A percentile compares a stretch with the other conserved stretches of the same genome.
phyloP scores from a whole-genome alignment of 225 moss, liverwort and hornwort genomes.

The Marchantia polymorpha region DNA sequence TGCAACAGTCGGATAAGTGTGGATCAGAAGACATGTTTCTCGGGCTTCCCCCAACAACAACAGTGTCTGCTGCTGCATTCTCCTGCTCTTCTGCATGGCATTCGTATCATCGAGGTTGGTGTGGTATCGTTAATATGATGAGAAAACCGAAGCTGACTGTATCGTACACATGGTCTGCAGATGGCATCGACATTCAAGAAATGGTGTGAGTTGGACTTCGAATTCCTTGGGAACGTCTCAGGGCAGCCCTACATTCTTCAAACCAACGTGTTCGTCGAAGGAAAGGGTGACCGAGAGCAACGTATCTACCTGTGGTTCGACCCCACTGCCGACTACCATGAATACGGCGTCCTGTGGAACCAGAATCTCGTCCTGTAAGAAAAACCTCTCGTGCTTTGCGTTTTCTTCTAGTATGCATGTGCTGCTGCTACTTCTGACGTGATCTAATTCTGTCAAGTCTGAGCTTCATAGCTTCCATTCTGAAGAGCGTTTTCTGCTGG shows the following conservation, averaged over 20 bases:
- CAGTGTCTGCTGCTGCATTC: background rate
- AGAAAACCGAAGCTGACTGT: background rate
- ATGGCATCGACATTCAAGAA: background rate
- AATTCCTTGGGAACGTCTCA: conserved; percentile 11
- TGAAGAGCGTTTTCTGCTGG: background rate
- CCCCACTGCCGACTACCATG: conserved; percentile 47
- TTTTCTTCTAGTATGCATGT: background rate
- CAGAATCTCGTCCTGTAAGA: conserved; percentile 46
- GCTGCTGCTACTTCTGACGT: background rate
- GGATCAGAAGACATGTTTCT: too few species aligned
- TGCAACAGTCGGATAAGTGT: too few species aligned
- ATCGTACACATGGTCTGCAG: background rate
- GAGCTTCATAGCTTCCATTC: background rate
- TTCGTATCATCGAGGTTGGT: background rate
- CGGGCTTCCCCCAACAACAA: too few species aligned
- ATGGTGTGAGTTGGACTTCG: conserved; percentile 22
- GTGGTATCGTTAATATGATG: background rate
- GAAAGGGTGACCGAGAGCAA: conserved; percentile 37
- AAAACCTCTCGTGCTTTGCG: too few species aligned
- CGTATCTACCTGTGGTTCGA: conserved; percentile 53
- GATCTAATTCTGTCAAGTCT: background rate
- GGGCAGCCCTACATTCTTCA: conserved; percentile 18
- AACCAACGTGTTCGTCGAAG: conserved; percentile 22
- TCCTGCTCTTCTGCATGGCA: background rate
- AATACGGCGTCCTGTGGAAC: conserved; percentile 63